These are phyloP conservation scores for Leishmania amazonensis DNA, from an alignment of 208 protist genomes.

Conservation along the genomic window DNA sequence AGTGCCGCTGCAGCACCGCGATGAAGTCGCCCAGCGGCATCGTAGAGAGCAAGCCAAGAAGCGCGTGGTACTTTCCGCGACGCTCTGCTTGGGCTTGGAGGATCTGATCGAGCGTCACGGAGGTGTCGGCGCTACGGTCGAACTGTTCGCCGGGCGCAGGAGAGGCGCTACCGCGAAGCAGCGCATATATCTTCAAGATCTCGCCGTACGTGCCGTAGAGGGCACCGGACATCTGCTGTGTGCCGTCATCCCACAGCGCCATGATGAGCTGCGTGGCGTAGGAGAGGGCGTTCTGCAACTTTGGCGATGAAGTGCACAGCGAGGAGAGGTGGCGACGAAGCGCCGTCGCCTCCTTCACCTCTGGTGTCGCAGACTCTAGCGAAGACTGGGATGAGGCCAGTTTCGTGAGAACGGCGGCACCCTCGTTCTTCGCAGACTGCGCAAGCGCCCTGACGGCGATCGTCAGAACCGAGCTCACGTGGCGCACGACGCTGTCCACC, in stretches of 20 bases:
- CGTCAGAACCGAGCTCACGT: conserved; percentile 57
- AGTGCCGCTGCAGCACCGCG: conserved; percentile 34
- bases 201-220: conserved; percentile 84
- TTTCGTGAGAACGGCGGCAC: conserved; percentile 10
- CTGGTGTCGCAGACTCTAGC: background rate
- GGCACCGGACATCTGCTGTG: conserved; percentile 81
- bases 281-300: conserved; percentile 46
- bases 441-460: conserved; percentile 15
- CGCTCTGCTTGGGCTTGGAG: conserved; percentile 68
- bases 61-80: conserved; percentile 87
- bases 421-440: background rate
- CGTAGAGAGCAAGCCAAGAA: conserved; percentile 63
- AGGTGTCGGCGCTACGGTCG: conserved; percentile 1
- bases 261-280: conserved; percentile 79
- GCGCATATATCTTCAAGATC: conserved; percentile 29
- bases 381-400: background rate
- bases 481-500: conserved; percentile 80
- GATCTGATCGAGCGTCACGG: conserved; percentile 45
- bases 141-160: background rate
- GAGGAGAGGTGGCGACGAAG: conserved; percentile 10
- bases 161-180: conserved; percentile 5
- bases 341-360: background rate
- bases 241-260: conserved; percentile 89
- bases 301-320: conserved; percentile 40
- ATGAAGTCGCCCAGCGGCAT: conserved; percentile 60